Evolutionary conservation across 169 alveolate species (phyloP).

Genomic region (Plasmodium gaboni): DNA sequence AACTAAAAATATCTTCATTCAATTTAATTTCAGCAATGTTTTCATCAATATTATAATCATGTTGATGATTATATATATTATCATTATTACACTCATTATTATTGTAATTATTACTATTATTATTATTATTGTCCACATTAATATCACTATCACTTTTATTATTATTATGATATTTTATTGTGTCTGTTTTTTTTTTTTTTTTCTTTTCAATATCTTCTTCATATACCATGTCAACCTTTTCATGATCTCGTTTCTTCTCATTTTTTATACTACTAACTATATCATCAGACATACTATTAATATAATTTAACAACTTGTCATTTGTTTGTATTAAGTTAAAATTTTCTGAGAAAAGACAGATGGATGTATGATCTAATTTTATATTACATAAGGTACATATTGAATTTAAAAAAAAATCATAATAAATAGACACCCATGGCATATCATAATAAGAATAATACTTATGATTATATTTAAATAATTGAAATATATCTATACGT

Average conservation of each 20-base stretch:
- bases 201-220: neutral
- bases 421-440: conserved; percentile 62
- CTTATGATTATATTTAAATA: conserved; percentile 17
- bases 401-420: conserved; percentile 46
- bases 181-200: neutral
- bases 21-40: too few relatives aligned
- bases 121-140: neutral
- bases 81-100: neutral
- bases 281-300: conserved; percentile 1
- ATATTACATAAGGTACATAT: conserved; percentile 34
- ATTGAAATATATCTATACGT: conserved; percentile 36
- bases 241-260: neutral
- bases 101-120: neutral
- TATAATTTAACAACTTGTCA: conserved; percentile 15
- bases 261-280: neutral
- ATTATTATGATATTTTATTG: neutral
- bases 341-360: conserved; percentile 26
- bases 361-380: conserved; percentile 7
- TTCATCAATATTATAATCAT: too few relatives aligned
- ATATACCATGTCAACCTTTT: neutral
- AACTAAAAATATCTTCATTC: neutral
- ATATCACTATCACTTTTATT: neutral
- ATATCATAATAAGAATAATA: conserved; percentile 37
- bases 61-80: neutral
- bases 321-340: conserved; percentile 25